These are phyloP conservation scores for Prillingera fragicola DNA, from an alignment of 1,284 basidiomycete genomes.

Conservation along the genomic window DNA sequence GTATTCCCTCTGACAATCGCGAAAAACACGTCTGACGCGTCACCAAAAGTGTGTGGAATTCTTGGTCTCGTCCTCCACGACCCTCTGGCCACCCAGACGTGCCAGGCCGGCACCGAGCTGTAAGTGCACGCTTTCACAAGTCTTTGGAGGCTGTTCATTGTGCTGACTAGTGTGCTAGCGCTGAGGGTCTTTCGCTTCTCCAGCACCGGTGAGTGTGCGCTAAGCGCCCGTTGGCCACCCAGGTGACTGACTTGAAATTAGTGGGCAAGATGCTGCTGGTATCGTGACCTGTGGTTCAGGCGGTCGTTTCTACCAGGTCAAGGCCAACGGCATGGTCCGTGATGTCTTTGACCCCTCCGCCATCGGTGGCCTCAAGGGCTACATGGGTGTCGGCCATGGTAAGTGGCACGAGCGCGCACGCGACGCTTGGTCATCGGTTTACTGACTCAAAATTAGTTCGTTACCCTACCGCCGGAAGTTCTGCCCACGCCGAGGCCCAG, in stretches of 20 bases:
- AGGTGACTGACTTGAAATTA: slow-evolving; percentile 16
- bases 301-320: slow-evolving; percentile 95
- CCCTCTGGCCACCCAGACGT: slow-evolving; percentile 56
- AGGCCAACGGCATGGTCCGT: slow-evolving; percentile 99
- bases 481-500: slow-evolving; percentile 96
- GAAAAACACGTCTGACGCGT: slow-evolving; percentile 1
- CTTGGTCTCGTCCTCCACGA: slow-evolving; percentile 78
- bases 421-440: not conserved
- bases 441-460: slow-evolving; percentile 58
- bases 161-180: slow-evolving; percentile 24
- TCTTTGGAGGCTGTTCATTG: not conserved
- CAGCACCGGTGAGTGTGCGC: slow-evolving; percentile 62
- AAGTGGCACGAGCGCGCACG: slow-evolving; percentile 26
- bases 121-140: slow-evolving; percentile 29
- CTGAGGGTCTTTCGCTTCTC: slow-evolving; percentile 80
- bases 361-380: slow-evolving; percentile 72
- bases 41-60: slow-evolving; percentile 83
- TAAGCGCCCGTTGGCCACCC: slow-evolving; percentile 12
- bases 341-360: slow-evolving; percentile 88
- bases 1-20: too few species aligned
- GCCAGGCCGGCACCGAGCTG: slow-evolving; percentile 68
- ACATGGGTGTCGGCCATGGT: slow-evolving; percentile 99
- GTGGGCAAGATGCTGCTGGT: slow-evolving; percentile 95
- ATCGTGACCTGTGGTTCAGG: slow-evolving; percentile 94
- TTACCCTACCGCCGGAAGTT: slow-evolving; percentile 96